Base-by-base conservation (phyloP, 2,329 filamentous ascomycete species). In the Scedosporium apiospermum region DNA sequence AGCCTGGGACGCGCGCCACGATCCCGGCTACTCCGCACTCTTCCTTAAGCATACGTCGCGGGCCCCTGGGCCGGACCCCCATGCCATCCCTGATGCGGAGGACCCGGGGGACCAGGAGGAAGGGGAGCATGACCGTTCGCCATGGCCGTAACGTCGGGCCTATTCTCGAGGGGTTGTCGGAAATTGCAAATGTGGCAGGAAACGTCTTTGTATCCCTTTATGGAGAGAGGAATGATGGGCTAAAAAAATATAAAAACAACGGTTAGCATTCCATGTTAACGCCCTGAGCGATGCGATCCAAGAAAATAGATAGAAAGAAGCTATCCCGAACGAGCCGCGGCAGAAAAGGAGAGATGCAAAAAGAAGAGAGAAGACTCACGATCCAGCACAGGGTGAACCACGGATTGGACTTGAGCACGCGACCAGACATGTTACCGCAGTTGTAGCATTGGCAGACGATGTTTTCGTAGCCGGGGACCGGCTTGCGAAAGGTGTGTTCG, bases 381-480 rank as follows among this genome's bases (percentile, higher is more conserved):
- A 91, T 75, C 74, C 89, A 91, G 79, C 89, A 92, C 70, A 92
- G 86, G 4, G 89, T 92, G 70, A 92, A 92, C 87, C 88, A 91
- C 51, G 85, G 85, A 64, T 87, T 80, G 64, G 80, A 81, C 73
- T 87, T 87, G 69, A 85, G 78, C 63, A 87, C 84, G 65, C 64
- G 78, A 14, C 78, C 85, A 2, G 80, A 78, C 74, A 82, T 84
- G 77, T 88, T 88, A 61, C 85, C 84, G 72, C 85, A 88, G 73
- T 88, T 86, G 72, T 85, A 81, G 69, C 85, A 88, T 68, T 85
- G 84, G 69, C 82, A 87, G 61, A 82, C 73, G 65, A 87, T 72
- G 66, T 82, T 80, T 69, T 88, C 82, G 70, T 87, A 88, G 67
- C 85, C 85, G 62, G 82, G 73, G 55, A 86, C 78, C 63, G 84